These are phyloP conservation scores for Macrolepiota dolichaula DNA, from an alignment of 768 basidiomycete genomes.

Conservation along the genomic window DNA sequence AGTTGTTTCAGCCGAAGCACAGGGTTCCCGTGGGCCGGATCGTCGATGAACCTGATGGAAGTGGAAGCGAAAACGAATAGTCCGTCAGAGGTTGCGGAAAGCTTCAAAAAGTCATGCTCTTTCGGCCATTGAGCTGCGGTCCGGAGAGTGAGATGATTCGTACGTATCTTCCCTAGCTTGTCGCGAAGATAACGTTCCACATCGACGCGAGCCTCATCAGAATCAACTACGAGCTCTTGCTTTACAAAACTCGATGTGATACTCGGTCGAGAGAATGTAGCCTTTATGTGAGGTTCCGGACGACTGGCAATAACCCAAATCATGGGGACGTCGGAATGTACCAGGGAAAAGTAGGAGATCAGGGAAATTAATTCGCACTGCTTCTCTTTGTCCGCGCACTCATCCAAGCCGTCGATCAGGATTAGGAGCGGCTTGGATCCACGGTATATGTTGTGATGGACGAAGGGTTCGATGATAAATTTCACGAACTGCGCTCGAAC, in stretches of 20 bases:
- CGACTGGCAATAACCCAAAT: conserved; percentile 4
- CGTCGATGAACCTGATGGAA: neutral
- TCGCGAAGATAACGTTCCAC: neutral
- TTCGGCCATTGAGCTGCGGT: neutral
- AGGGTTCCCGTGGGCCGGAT: neutral
- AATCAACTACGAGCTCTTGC: neutral
- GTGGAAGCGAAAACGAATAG: neutral
- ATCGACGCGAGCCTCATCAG: neutral
- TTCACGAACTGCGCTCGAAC: conserved; percentile 9
- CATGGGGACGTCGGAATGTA: neutral
- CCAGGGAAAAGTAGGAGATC: neutral
- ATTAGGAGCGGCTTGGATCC: neutral
- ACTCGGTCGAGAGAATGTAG: neutral
- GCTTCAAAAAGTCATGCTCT: neutral
- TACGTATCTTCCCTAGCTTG: neutral
- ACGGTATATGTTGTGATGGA: neutral
- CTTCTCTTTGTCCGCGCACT: neutral
- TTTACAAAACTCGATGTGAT: neutral
- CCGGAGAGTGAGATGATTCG: neutral
- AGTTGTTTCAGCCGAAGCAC: neutral
- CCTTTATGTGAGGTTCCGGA: neutral
- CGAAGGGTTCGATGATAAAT: conserved; percentile 15
- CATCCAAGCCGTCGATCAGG: neutral
- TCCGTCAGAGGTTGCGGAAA: neutral
- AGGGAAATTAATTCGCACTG: neutral